Base-by-base conservation (phyloP, 352 stramenopile genomes). In the Phytophthora colocasiae region DNA sequence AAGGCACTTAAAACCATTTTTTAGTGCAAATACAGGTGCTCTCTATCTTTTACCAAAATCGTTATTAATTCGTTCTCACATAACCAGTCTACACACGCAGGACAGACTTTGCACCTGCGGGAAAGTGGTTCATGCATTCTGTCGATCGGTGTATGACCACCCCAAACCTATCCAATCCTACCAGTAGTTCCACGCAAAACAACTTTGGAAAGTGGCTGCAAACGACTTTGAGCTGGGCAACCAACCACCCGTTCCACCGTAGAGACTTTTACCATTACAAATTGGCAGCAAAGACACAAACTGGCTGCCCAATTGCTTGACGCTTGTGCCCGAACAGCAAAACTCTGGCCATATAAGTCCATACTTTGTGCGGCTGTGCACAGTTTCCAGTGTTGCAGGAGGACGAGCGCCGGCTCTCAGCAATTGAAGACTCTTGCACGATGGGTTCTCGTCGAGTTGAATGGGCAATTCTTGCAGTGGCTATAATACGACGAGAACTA, bases 241-340 rank as follows among this genome's bases (percentile, higher is more conserved):
- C 27, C 22, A 53, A 14, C 50, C 31, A 36, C 9, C 29, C 19
- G 39, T 53, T 59, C 48, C 14, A 44, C 24, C 48, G n/a, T 26
- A 60, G 19, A 53, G 8, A 41, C 36, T 41, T 17, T 15, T 17
- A 41, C 10, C 12, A n/a, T 31, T 40, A 51, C 51, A 34, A 41
- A 24, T 54, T n/a, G 27, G 58, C 58, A 36, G 40, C 41, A 67
- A 55, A 67, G 59, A 62, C 40, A 44, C 40, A 17, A 55, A 49
- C 59, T 7, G 43, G 11, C 46, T 69, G 8, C 9, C 26, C 17
- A 48, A 44, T 57, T 58, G 22, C 26, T 44, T 51, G 46, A 44
- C 36, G 47, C 31, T 36, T 39, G 32, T 6, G 14, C 31, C 27
- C 61, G 53, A 64, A 64, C 53, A 58, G 53, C 61, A 69, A 58